Base-by-base conservation (phyloP, 768 basidiomycete genomes). In the Astraeus odoratus region DNA sequence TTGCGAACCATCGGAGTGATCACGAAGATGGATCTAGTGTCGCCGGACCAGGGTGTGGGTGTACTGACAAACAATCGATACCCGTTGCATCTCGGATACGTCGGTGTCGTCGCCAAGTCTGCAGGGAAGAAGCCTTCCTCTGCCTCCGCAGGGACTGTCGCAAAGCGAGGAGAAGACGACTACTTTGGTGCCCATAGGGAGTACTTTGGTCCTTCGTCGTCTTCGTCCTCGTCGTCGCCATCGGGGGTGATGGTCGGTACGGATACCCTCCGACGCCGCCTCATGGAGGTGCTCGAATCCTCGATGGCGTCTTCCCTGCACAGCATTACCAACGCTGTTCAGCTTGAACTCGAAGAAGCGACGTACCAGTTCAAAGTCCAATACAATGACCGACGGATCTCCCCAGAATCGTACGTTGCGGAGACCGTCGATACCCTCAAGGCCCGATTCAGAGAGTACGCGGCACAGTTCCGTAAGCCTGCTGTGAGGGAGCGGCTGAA, bases 311-410 rank as follows among this genome's bases (percentile, higher is more conserved):
- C 87, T 1, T 93, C 92, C 29, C 74, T 99, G 4, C 93, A 97
- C 57, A 83, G 89, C 2, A 98, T 99, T 63, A 89, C 90, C 47
- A 98, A 98, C 65, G 92, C 92, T 3, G 96, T 98, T 8, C 92
- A 96, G 57, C 79, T 97, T 30, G 96, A 99, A 62, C 74, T 99
- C 8, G 96, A 99, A 65, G 96, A 98, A 57, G 83, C 96, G 2
- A 84, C 83, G 10, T 99, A 99, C 63, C 96, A 98, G 64, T 99
- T 99, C 79, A 99, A 99, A 67, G 96, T 99, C 2, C 86, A 94
- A 63, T 91, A 90, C 69, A 99, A 99, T 59, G 96, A 99, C 67
- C 82, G 91, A 19, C 78, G 90, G 19, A 88, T 97, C 48, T 86
- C 88, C 1, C 83, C 96, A 9, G 96, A 99, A 64, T 93, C 91